Evolutionary conservation across 768 basidiomycete genomes (phyloP).

Genomic region (Mrakia hoshinonis): DNA sequence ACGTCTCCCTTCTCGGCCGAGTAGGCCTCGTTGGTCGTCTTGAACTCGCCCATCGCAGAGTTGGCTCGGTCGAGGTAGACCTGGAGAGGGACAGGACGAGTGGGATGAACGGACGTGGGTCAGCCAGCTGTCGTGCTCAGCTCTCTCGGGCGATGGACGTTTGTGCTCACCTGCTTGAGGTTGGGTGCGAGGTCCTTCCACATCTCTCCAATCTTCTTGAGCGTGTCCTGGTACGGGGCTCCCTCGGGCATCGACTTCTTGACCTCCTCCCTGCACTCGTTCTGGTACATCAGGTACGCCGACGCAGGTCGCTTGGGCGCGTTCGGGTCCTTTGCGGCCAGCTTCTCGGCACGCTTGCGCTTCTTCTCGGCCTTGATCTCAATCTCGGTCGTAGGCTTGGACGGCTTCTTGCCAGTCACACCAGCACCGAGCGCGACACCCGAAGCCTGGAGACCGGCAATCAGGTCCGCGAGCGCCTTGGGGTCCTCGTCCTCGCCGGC

Average conservation of each 20-base stretch:
- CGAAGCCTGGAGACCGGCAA: not conserved
- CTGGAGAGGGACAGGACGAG: not conserved
- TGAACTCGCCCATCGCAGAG: not conserved
- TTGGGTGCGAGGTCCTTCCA: conserved; percentile 63
- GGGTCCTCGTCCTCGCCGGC: conserved; percentile 36
- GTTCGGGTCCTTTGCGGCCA: conserved; percentile 77
- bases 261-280: conserved; percentile 68
- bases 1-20: not conserved
- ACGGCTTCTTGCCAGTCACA: conserved; percentile 10
- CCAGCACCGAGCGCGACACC: conserved; percentile 4
- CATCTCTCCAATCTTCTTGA: conserved; percentile 59
- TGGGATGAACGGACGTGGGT: not conserved
- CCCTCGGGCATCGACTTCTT: conserved; percentile 58
- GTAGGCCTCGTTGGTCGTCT: not conserved
- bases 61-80: not conserved
- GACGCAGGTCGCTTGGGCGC: conserved; percentile 89
- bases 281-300: conserved; percentile 91
- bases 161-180: conserved; percentile 60
- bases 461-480: conserved; percentile 1
- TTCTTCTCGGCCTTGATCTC: conserved; percentile 43
- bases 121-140: not conserved
- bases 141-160: not conserved
- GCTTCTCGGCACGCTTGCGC: conserved; percentile 60
- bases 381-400: not conserved
- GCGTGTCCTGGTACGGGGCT: conserved; percentile 61